These are phyloP conservation scores for Sugiyamaella mastotermitis DNA, from an alignment of 805 yeast species.

Conservation along the genomic window DNA sequence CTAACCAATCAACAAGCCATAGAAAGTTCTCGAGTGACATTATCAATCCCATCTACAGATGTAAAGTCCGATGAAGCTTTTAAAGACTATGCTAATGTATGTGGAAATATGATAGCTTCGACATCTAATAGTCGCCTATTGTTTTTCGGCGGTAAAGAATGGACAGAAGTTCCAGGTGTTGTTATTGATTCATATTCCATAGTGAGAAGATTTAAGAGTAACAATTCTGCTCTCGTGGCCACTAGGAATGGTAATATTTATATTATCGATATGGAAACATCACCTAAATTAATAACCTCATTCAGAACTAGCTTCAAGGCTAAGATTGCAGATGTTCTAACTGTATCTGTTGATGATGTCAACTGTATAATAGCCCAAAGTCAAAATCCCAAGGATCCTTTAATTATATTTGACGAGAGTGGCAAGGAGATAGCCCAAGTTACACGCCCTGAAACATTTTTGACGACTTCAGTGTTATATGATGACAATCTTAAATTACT, in stretches of 20 bases:
- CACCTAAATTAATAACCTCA: constrained; percentile 14
- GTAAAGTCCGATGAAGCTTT: constrained; percentile 46
- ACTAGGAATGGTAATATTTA: constrained; percentile 28
- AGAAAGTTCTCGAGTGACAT: background rate
- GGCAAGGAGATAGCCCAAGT: constrained; percentile 25
- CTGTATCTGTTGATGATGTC: constrained; percentile 10
- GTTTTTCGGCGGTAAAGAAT: constrained; percentile 31
- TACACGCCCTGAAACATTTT: constrained; percentile 41
- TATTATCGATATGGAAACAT: constrained; percentile 15
- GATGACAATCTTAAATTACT: constrained; percentile 36
- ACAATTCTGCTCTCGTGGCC: constrained; percentile 36
- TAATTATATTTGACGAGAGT: constrained; percentile 38
- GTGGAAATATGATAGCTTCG: constrained; percentile 43
- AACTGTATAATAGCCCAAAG: constrained; percentile 48
- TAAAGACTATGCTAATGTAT: constrained; percentile 51
- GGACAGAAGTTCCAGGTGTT: constrained; percentile 12
- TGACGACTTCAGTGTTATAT: constrained; percentile 50
- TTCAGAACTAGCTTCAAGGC: constrained; percentile 32
- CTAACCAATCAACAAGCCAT: constrained; percentile 10
- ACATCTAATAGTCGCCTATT: constrained; percentile 51
- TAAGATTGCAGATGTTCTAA: constrained; percentile 25
- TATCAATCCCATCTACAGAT: constrained; percentile 1
- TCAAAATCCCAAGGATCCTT: constrained; percentile 57
- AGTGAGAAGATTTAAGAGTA: constrained; percentile 37
- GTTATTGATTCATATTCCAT: constrained; percentile 16